A percentile compares a stretch with the other conserved stretches of the same genome.
Conservation (phyloP, 495 filamentous ascomycete species). For the Daldinia loculata region DNA sequence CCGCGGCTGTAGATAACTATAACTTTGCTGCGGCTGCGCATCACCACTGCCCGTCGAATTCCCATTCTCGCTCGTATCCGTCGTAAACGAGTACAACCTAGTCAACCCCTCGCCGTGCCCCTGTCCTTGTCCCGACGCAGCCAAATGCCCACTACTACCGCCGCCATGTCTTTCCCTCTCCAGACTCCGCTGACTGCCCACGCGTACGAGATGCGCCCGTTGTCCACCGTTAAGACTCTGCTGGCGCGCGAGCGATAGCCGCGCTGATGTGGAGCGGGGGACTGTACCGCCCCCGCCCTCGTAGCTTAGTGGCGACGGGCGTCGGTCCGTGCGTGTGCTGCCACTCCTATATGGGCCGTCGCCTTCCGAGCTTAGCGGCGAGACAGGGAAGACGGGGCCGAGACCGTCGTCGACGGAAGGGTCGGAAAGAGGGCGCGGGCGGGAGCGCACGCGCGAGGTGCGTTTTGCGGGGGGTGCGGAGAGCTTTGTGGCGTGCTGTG, state of each 20-base stretch:
- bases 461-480: not conserved
- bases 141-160: not conserved
- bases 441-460: conserved; percentile 14
- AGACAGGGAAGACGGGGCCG: conserved; percentile 28
- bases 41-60: not conserved
- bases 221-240: conserved; percentile 13
- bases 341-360: not conserved
- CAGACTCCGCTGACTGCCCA: conserved; percentile 7
- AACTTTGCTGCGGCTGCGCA: not conserved
- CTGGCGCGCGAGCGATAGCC: conserved; percentile 23
- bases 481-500: not conserved
- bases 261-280: not conserved
- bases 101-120: not conserved
- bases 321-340: not conserved
- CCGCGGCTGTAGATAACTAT: conserved; percentile 1
- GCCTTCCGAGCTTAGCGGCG: conserved; percentile 13
- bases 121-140: not conserved
- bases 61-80: not conserved
- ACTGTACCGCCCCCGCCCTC: not conserved
- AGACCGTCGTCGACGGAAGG: conserved; percentile 12
- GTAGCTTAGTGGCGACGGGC: not conserved
- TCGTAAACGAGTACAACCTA: conserved; percentile 1
- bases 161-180: not conserved
- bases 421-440: conserved; percentile 19
- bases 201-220: conserved; percentile 29